phyloP scores from a whole-genome alignment of 2,329 filamentous ascomycete genomes.

The Pseudocercospora pini-densiflorae region DNA sequence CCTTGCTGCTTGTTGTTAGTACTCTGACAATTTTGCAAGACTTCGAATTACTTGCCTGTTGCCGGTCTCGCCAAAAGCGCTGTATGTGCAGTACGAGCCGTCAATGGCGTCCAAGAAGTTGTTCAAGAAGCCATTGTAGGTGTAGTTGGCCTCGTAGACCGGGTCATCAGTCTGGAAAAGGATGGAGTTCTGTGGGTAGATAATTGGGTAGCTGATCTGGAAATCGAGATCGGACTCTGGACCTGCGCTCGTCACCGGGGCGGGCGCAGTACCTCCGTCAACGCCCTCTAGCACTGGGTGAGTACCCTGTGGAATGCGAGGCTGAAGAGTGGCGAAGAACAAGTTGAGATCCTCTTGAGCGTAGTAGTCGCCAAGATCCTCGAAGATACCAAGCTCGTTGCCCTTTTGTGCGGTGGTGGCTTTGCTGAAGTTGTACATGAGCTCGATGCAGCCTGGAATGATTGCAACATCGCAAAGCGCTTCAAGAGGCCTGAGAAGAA shows the following conservation, averaged over 20 bases:
- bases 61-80: slow-evolving; percentile 44
- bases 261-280: slow-evolving; percentile 34
- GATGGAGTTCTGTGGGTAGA: slow-evolving; percentile 57
- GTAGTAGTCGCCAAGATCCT: slow-evolving; percentile 49
- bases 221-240: slow-evolving; percentile 56
- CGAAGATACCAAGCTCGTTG: slow-evolving; percentile 54
- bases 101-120: slow-evolving; percentile 55
- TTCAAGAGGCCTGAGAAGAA: slow-evolving; percentile 18
- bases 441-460: slow-evolving; percentile 47
- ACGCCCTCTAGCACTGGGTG: slow-evolving; percentile 34
- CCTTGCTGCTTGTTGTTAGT: neutral
- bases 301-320: slow-evolving; percentile 29
- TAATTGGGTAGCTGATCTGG: slow-evolving; percentile 54
- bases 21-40: neutral
- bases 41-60: slow-evolving; percentile 35
- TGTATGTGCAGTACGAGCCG: slow-evolving; percentile 58
- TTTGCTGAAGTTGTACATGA: slow-evolving; percentile 51
- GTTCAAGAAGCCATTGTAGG: slow-evolving; percentile 44
- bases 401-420: slow-evolving; percentile 45
- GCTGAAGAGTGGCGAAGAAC: slow-evolving; percentile 50
- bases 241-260: slow-evolving; percentile 52
- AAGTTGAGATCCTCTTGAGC: slow-evolving; percentile 51
- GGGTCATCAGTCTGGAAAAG: slow-evolving; percentile 54
- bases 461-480: slow-evolving; percentile 35
- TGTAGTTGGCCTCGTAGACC: slow-evolving; percentile 43